Conservation (phyloP, 2,329 filamentous ascomycete species). For the Emericellopsis cladophorae region DNA sequence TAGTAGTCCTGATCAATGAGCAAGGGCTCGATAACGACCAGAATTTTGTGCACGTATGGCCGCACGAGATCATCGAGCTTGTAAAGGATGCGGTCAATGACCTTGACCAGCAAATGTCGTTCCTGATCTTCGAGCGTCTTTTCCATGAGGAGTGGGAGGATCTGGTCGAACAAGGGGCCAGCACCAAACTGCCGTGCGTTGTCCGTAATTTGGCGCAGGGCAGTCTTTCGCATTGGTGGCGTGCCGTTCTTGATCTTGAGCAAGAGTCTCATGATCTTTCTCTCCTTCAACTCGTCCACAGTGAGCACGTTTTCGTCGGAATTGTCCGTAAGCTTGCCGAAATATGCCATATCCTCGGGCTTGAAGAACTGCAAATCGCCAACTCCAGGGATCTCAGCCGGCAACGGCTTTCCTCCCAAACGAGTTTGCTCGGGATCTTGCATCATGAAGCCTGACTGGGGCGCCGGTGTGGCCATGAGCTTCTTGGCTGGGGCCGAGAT, state of each 20-base stretch:
- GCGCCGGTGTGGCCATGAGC: conserved; percentile 58
- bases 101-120: conserved; percentile 94
- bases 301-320: conserved; percentile 84
- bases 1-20: conserved; percentile 99
- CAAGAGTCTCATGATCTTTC: conserved; percentile 94
- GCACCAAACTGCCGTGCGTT: conserved; percentile 95
- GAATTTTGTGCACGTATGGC: conserved; percentile 94
- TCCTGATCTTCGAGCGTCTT: conserved; percentile 97
- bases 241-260: conserved; percentile 99
- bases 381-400: conserved; percentile 90
- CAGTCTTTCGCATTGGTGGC: conserved; percentile 96
- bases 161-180: conserved; percentile 91
- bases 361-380: conserved; percentile 98
- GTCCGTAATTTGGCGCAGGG: conserved; percentile 90
- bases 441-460: conserved; percentile 89
- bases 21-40: conserved; percentile 97
- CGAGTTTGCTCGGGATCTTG: conserved; percentile 83
- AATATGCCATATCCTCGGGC: conserved; percentile 96
- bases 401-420: conserved; percentile 76
- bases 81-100: conserved; percentile 96
- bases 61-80: conserved; percentile 95
- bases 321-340: conserved; percentile 91
- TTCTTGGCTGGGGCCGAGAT: conserved; percentile 66
- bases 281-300: conserved; percentile 91
- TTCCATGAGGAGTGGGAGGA: conserved; percentile 93